phyloP scores from a whole-genome alignment of 495 filamentous ascomycete genomes.

The Cladorrhinum samala region DNA sequence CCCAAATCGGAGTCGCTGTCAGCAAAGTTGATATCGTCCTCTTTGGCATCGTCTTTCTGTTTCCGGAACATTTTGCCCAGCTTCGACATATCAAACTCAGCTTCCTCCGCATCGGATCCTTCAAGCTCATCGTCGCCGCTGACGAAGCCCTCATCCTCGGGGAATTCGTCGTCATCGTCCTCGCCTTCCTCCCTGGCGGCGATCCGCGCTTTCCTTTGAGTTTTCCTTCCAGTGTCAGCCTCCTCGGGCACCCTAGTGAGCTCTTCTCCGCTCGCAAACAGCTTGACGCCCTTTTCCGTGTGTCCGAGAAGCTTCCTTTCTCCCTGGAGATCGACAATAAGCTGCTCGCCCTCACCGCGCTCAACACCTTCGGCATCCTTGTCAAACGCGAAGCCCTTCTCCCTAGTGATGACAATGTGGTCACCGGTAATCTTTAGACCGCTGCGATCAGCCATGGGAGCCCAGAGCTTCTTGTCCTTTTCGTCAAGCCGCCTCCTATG shows the following conservation, averaged over 20 bases:
- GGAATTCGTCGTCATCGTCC: constrained; percentile 50
- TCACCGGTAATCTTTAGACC: constrained; percentile 66
- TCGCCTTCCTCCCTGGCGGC: constrained; percentile 52
- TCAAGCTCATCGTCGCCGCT: constrained; percentile 53
- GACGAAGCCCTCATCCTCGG: constrained; percentile 54
- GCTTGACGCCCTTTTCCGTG: constrained; percentile 68
- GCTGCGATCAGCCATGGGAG: constrained; percentile 96
- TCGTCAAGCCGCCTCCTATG: constrained; percentile 74
- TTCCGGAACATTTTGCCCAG: constrained; percentile 51
- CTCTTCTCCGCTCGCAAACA: constrained; percentile 72
- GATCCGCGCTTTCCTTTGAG: constrained; percentile 58
- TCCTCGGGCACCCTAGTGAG: constrained; percentile 57
- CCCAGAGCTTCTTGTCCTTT: constrained; percentile 91
- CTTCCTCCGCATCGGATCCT: constrained; percentile 44
- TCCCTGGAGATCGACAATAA: constrained; percentile 83
- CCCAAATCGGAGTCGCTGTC: constrained; percentile 95
- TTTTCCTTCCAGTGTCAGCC: constrained; percentile 63
- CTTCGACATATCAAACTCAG: constrained; percentile 49
- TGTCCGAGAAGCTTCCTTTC: constrained; percentile 79
- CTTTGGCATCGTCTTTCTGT: constrained; percentile 36
- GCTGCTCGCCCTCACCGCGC: constrained; percentile 83
- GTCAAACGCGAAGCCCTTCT: constrained; percentile 68
- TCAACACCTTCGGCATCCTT: constrained; percentile 61
- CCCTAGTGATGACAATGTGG: constrained; percentile 52
- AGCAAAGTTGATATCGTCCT: constrained; percentile 74